A percentile compares a stretch with the other conserved stretches of the same genome.
phyloP scores from a whole-genome alignment of 345 rosid genomes.

The Nephelium lappaceum region DNA sequence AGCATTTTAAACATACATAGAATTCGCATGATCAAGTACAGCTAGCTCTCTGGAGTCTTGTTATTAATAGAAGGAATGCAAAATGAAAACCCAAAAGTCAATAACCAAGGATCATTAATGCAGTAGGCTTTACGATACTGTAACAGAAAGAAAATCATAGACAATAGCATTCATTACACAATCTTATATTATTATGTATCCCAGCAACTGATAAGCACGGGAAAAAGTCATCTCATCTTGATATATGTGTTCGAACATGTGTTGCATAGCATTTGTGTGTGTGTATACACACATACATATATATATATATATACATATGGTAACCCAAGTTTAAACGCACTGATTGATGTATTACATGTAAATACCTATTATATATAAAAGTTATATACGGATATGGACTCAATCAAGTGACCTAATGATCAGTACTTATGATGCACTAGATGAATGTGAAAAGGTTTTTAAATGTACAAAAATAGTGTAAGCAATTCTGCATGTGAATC shows the following conservation, averaged over 20 bases:
- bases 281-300: too few relatives aligned
- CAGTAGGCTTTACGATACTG: background rate
- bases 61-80: background rate
- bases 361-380: too few relatives aligned
- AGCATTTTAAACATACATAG: background rate
- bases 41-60: too few relatives aligned
- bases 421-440: too few relatives aligned
- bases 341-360: too few relatives aligned
- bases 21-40: background rate
- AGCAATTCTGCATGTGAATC: too few relatives aligned
- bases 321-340: too few relatives aligned
- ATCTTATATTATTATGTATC: background rate
- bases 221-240: background rate
- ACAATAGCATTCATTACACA: background rate
- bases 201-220: background rate
- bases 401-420: too few relatives aligned
- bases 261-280: background rate
- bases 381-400: too few relatives aligned
- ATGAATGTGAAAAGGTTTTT: too few relatives aligned
- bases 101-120: background rate
- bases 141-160: background rate
- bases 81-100: background rate
- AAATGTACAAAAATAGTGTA: too few relatives aligned
- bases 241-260: background rate
- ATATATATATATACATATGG: too few relatives aligned